Evolutionary conservation across 2,329 filamentous ascomycete species (phyloP), one percentile per base, ranked within the genome.

Genomic region (Onygenales sp.): DNA sequence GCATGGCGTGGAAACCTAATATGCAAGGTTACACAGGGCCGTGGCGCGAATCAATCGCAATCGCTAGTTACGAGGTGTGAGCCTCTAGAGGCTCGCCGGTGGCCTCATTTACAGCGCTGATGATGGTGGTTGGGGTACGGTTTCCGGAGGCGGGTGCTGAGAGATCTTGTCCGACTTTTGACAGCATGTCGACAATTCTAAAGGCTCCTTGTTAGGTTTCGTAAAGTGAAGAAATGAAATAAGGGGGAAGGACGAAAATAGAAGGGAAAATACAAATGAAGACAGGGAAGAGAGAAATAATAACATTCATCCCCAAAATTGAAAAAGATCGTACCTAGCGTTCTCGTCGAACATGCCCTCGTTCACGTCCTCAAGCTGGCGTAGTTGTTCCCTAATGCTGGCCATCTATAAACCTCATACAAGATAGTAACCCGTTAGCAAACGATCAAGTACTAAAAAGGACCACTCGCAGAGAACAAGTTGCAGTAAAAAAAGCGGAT

Each of bases 331-430:
- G 40, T 49, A 74, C 71, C 68, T 70, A 56, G 61, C 61, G 57
- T 74, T 67, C 52, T 74, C 72, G 54, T 70, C 69, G 40, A 71
- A 66, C 66, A 71, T 72, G 56, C 70, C 72, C 54, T 73, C 71
- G 58, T 69, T 74, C 45, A 73, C 63, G 44, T 67, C 66, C 58
- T 72, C 65, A 61, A 75, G 68, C 60, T 74, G 67, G 55, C 71
- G 69, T 69, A 74, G 65, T 65, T 75, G 66, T 61, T 75, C 65
- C 68, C 70, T 64, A 57, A 73, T 74, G 65, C 73, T 74, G 53
- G 73, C 73, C 68, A 76, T 70, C 69, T 75, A 64, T 56, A 57
- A 59, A 51, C 51, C 54, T 10, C 57, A 56, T 57, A 53, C 59
- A 40, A 58, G 59, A 63, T 59, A 65, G 59, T 58, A 51, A 53